These are phyloP conservation scores for Scytalidium lignicola DNA, from an alignment of 2,329 filamentous ascomycete genomes.

Conservation along the genomic window DNA sequence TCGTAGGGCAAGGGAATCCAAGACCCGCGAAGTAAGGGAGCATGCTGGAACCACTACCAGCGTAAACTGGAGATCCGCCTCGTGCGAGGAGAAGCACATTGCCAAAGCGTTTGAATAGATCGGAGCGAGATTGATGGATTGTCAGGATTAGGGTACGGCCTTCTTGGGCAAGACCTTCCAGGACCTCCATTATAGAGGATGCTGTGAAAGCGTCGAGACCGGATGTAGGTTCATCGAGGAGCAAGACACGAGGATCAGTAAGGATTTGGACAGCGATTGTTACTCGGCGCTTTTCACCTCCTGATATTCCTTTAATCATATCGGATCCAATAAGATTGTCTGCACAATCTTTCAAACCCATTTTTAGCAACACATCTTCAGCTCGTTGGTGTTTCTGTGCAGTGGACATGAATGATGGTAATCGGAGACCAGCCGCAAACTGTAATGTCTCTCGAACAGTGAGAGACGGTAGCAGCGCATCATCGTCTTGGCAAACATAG, in stretches of 20 bases:
- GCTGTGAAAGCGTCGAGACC: slow-evolving; percentile 76
- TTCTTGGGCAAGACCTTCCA: slow-evolving; percentile 65
- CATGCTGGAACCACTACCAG: slow-evolving; percentile 59
- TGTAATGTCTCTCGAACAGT: slow-evolving; percentile 71
- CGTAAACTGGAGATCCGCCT: slow-evolving; percentile 64
- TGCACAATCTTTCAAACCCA: slow-evolving; percentile 74
- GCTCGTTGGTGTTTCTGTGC: slow-evolving; percentile 62
- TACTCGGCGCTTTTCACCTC: slow-evolving; percentile 72
- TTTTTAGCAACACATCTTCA: slow-evolving; percentile 66
- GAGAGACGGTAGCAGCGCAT: slow-evolving; percentile 66
- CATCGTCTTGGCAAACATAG: slow-evolving; percentile 75
- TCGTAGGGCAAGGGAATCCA: slow-evolving; percentile 60
- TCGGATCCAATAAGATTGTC: slow-evolving; percentile 70
- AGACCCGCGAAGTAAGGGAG: slow-evolving; percentile 55
- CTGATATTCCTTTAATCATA: slow-evolving; percentile 71
- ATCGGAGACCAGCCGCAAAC: slow-evolving; percentile 65
- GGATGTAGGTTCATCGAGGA: slow-evolving; percentile 73
- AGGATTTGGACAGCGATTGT: slow-evolving; percentile 74
- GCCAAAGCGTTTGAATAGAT: slow-evolving; percentile 66
- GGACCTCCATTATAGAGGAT: slow-evolving; percentile 69
- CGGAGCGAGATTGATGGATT: slow-evolving; percentile 71
- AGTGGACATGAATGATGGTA: slow-evolving; percentile 65
- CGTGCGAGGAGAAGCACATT: slow-evolving; percentile 66
- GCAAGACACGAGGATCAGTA: slow-evolving; percentile 66
- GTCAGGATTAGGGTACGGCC: slow-evolving; percentile 71